These are phyloP conservation scores for Sporothrix brasiliensis DNA, from an alignment of 2,329 filamentous ascomycete species.

Conservation along the genomic window DNA sequence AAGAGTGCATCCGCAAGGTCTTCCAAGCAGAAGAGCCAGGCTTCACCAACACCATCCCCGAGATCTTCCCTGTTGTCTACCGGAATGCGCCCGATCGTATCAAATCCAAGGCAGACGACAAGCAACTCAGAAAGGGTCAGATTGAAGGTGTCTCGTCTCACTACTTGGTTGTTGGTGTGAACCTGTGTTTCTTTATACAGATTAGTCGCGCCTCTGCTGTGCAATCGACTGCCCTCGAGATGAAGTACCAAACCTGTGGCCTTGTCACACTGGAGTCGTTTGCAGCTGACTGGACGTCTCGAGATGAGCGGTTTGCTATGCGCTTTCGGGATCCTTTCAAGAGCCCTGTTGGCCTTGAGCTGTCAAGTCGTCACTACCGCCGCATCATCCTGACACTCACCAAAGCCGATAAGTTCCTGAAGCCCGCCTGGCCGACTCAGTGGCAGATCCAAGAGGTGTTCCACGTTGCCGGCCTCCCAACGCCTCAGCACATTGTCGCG, in stretches of 20 bases:
- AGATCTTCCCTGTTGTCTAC: conserved; percentile 58
- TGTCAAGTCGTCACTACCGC: conserved; percentile 59
- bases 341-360: conserved; percentile 44
- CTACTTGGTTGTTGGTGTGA: conserved; percentile 58
- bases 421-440: conserved; percentile 61
- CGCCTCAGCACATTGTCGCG: conserved; percentile 57
- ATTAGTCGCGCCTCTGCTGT: conserved; percentile 51
- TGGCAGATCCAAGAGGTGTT: conserved; percentile 57
- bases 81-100: conserved; percentile 48
- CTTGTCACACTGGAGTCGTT: conserved; percentile 57
- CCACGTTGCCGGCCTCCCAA: conserved; percentile 55
- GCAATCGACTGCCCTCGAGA: conserved; percentile 51
- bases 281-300: conserved; percentile 53
- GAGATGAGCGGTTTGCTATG: conserved; percentile 61
- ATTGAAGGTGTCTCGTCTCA: conserved; percentile 58
- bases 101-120: conserved; percentile 45
- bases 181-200: conserved; percentile 57
- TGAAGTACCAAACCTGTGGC: conserved; percentile 55
- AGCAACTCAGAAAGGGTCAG: conserved; percentile 47
- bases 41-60: conserved; percentile 43
- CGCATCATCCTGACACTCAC: conserved; percentile 58
- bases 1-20: conserved; percentile 51
- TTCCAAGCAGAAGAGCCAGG: conserved; percentile 51
- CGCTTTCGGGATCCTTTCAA: conserved; percentile 53
- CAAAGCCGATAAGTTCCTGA: conserved; percentile 58